Evolutionary conservation across 2,329 filamentous ascomycete species (phyloP), one percentile per base, ranked within the genome.

Genomic region (Ophiocordyceps camponoti-floridani): DNA sequence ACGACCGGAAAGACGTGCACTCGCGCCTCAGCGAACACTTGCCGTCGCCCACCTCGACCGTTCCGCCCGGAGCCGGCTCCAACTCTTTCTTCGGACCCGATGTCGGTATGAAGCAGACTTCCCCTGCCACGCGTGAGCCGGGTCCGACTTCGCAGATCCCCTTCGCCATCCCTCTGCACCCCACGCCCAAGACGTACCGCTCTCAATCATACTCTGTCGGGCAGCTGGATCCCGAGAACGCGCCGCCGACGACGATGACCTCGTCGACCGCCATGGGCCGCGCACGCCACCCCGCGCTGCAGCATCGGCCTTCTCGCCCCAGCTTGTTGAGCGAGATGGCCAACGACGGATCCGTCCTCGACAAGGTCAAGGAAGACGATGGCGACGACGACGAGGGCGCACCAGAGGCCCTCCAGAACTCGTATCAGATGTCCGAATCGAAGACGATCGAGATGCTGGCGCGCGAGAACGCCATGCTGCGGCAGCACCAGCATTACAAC

Each of bases 151-250:
- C 70, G 52, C 77, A 89, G 49, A 83, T 94, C 45, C 84, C 86
- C 1, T 94, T 94, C 55, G 74, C 84, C 7, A 93, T 94, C 51
- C 87, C 87, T 4, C 69, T 94, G 18, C 84, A 94, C 50, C 87
- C 89, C 1, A 91, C 85, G 0, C 84, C 84, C 2, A 96, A 96
- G 62, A 87, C 85, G 1, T 91, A 94, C 54, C 80, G 91, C 40
- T 98, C 91, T 6, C 86, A 95, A 61, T 96, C 91, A 4, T 96
- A 96, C 61, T 96, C 89, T 0, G 89, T 94, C 42, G 88, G 88
- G 4, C 88, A 95, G 58, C 69, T 87, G 48, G 87, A 94, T 44
- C 73, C 79, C 1, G 84, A 89, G 47, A 63, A 63, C 1, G 54
- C 62, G 3, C 53, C 63, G 13, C 55, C 61, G 4, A 52, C 65